Base-by-base conservation (phyloP, 495 filamentous ascomycete species). In the Aspergillus cavernicola region DNA sequence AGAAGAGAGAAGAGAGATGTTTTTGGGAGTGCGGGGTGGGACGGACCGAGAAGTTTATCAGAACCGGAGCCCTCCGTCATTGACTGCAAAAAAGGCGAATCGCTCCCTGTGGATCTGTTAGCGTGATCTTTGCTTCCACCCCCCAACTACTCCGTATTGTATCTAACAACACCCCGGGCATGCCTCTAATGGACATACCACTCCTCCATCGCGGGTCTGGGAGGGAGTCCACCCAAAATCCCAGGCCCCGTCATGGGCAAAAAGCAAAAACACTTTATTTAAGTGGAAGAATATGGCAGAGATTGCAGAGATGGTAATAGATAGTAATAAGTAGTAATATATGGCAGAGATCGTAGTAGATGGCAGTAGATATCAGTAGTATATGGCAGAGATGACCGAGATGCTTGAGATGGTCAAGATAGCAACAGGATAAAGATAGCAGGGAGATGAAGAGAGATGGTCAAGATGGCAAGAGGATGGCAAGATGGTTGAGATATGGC, bases 21-120 rank as follows among this genome's bases (percentile, higher is more conserved):
- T n/a, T n/a, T n/a, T n/a, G 19, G 26, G 32, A 31, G 19, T 53
- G 50, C 50, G 50, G 50, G 50, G 50, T 53, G 26, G 29, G 7
- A 11, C 44, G 16, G 42, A 32, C 23, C 23, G 15, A 2, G 24
- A 13, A 45, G 15, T n/a, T 6, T 15, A 45, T 28, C 24, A 15
- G 18, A 38, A 38, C 36, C 45, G 33, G 46, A 37, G 46, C 24
- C 11, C 46, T 50, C 46, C 46, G 46, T 50, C 46, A 39, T 39
- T 10, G 19, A 9, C n/a, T 10, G 2, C 13, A 11, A 6, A 26
- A 48, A 48, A 36, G 33, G 31, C 31, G 22, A 48, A 24, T 37
- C n/a, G n/a, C n/a, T n/a, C 16, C 8, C 6, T 12, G 42, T 46
- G 28, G 42, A n/a, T 29, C 42, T 19, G 32, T n/a, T 43, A 23